phyloP scores from a whole-genome alignment of 257 asterid genomes.

The Nicotiana attenuata region DNA sequence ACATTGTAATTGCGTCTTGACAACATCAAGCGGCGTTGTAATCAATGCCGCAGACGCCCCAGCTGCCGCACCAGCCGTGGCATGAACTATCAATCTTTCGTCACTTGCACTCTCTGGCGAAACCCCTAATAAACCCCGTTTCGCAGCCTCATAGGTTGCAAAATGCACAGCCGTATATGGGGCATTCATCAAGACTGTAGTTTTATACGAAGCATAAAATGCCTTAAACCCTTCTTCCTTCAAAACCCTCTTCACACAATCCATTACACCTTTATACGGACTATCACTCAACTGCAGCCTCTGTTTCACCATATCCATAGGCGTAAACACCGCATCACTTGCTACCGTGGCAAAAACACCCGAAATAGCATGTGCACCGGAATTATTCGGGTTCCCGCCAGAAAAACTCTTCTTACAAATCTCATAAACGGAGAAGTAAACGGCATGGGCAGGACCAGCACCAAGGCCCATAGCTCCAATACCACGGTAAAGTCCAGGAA shows the following conservation, averaged over 20 bases:
- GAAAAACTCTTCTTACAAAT: constrained; percentile 63
- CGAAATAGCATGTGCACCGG: constrained; percentile 64
- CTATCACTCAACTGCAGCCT: constrained; percentile 80
- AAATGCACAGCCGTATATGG: constrained; percentile 96
- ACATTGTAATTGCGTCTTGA: constrained; percentile 93
- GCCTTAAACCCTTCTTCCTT: constrained; percentile 79
- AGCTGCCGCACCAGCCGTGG: constrained; percentile 95
- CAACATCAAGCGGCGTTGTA: constrained; percentile 95
- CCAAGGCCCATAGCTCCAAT: constrained; percentile 97
- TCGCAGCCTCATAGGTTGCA: constrained; percentile 80
- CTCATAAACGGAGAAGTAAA: constrained; percentile 84
- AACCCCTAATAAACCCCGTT: constrained; percentile 62
- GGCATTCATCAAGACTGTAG: constrained; percentile 93
- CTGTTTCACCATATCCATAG: constrained; percentile 99
- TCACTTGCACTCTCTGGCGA: constrained; percentile 58
- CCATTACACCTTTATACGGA: constrained; percentile 76
- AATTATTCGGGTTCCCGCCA: constrained; percentile 60
- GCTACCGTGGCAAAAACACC: constrained; percentile 89
- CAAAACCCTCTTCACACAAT: constrained; percentile 69
- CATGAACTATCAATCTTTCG: constrained; percentile 73
- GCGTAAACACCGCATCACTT: constrained; percentile 87
- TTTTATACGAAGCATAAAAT: constrained; percentile 73
- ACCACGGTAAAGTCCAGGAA: constrained; percentile 75
- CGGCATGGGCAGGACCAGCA: constrained; percentile 98
- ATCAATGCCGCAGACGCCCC: constrained; percentile 82